Evolutionary conservation across 164 flowering plant genomes (phyloP), one percentile per base, ranked within the genome.

Genomic region (Vitis rotundifolia): DNA sequence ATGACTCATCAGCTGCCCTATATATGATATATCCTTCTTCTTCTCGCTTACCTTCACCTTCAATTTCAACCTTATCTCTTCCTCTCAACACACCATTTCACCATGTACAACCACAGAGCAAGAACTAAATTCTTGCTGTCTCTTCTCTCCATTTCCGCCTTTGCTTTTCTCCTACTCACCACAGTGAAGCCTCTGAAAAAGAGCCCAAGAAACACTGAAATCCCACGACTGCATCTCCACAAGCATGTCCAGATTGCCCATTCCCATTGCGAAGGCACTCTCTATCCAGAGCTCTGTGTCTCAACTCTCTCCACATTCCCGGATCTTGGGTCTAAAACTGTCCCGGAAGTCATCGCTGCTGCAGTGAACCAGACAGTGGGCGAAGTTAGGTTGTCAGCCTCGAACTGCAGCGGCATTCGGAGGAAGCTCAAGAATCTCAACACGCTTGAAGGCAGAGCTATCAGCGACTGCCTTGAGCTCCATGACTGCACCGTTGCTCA

Each of bases 391-490:
- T 29, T 57, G 60, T 78, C 93, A 29, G 75, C 75, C 9, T n/a
- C 78, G 44, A 87, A 85, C 79, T 84, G 86, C 89, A 57, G 81
- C 60, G 65, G 70, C 71, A 61, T 91, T 59, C 66, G 73, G 22
- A 63, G 55, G 8, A 76, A 68, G n/a, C 68, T 69, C 71, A 54
- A 18, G 10, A 59, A 63, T 12, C 83, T 83, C 18, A 73, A 72
- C 61, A 77, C 73, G 0, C 70, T 69, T 48, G 79, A 92, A 37
- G 49, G 56, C 5, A 61, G 66, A 9, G 98, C 98, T 7, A 79
- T 93, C 59, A 82, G 77, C 8, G 98, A 95, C 74, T 95, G 98
- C 67, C 72, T 85, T 22, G 90, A 89, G 77, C 98, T 95, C 54
- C 71, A 90, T 16, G 80, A 76, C 47, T 62, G 66, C 73, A 89